Conservation (phyloP, 108 stramenopile species). For the Nitzschia palea region DNA sequence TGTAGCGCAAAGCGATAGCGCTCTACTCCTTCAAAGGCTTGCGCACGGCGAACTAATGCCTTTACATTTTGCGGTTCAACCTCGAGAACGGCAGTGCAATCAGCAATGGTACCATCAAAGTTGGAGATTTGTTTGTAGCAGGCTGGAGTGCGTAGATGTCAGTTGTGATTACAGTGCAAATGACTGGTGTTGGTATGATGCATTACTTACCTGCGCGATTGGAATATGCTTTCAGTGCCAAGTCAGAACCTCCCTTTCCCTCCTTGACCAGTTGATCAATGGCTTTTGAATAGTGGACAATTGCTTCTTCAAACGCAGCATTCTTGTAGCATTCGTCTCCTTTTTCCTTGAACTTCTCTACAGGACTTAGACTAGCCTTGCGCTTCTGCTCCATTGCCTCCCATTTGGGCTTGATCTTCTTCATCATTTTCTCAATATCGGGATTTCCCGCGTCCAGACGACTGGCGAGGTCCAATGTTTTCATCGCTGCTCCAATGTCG, state of each 20-base stretch:
- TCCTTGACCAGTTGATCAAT: conserved; percentile 78
- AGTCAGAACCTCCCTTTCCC: conserved; percentile 56
- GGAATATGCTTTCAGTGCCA: conserved; percentile 94
- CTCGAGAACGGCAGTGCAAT: conserved; percentile 96
- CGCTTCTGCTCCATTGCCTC: conserved; percentile 88
- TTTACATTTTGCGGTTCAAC: conserved; percentile 95
- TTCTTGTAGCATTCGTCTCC: conserved; percentile 95
- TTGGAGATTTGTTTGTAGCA: conserved; percentile 99
- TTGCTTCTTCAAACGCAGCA: conserved; percentile 83
- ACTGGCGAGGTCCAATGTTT: conserved; percentile 87
- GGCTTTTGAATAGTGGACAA: conserved; percentile 93
- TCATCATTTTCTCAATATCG: conserved; percentile 85
- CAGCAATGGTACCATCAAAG: conserved; percentile 95
- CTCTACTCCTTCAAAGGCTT: conserved; percentile 98
- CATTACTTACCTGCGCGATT: conserved; percentile 80
- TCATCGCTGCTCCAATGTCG: conserved; percentile 88
- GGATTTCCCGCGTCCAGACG: conserved; percentile 95
- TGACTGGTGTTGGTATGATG: too few species aligned
- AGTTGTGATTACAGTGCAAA: too few species aligned
- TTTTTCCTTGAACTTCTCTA: conserved; percentile 93
- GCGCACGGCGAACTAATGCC: conserved; percentile 96
- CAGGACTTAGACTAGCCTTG: conserved; percentile 69
- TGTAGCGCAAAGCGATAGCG: conserved; percentile 96
- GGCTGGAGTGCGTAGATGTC: conserved; percentile 42
- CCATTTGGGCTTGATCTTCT: conserved; percentile 86